Conservation (phyloP, 2,329 filamentous ascomycete genomes). For the Pseudogymnoascus sp. region DNA sequence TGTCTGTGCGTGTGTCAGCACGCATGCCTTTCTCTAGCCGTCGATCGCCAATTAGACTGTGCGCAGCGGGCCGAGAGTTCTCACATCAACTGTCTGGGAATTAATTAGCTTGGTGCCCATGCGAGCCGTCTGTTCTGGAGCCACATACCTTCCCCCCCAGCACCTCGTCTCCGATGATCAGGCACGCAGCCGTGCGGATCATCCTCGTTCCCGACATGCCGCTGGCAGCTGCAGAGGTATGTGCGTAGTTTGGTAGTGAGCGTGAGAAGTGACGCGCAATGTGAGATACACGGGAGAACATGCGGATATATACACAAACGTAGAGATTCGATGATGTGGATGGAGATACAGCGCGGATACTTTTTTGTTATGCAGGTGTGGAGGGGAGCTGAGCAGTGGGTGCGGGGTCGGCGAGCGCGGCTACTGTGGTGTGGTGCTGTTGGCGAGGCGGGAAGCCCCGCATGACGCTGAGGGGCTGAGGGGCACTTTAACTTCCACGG, state of each 20-base stretch:
- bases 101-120: neutral
- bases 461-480: conserved; percentile 3
- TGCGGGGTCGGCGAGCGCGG: neutral
- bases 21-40: conserved; percentile 8
- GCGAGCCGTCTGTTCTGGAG: neutral
- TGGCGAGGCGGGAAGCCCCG: neutral
- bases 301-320: conserved; percentile 29
- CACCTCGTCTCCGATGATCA: conserved; percentile 97
- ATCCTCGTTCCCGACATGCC: conserved; percentile 38
- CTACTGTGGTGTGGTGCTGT: neutral
- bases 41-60: conserved; percentile 19
- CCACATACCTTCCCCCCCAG: conserved; percentile 65
- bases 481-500: neutral
- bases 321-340: neutral
- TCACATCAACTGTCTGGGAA: conserved; percentile 1
- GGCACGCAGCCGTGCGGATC: conserved; percentile 82
- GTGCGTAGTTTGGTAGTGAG: conserved; percentile 49
- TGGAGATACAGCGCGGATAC: neutral
- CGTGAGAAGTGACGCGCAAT: conserved; percentile 63
- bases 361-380: neutral
- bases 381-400: neutral
- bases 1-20: conserved; percentile 36
- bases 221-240: conserved; percentile 27
- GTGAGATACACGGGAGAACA: conserved; percentile 72
- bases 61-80: neutral